Evolutionary conservation across 176 grass and related monocot genomes (phyloP).

Genomic region (Cenchrus purpureus): DNA sequence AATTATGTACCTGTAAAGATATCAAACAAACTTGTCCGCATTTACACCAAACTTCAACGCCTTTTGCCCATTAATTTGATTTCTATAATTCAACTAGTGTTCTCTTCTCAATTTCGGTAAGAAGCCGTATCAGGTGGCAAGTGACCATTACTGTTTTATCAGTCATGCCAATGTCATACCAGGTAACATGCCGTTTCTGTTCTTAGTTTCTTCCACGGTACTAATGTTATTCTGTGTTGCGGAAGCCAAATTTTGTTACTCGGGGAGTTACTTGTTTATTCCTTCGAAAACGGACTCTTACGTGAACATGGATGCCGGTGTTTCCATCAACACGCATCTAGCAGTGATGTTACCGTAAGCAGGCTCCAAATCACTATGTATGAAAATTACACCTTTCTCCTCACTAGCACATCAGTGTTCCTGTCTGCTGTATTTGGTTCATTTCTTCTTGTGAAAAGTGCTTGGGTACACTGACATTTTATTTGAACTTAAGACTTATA

Average conservation of each 20-base stretch:
- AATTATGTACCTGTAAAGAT: background rate
- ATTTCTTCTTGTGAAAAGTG: background rate
- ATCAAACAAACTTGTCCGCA: background rate
- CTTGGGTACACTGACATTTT: background rate
- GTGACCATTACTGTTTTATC: constrained; percentile 33
- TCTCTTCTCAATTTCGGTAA: constrained; percentile 37
- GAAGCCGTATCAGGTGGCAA: constrained; percentile 47
- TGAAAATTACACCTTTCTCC: constrained; percentile 42
- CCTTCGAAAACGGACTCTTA: constrained; percentile 58
- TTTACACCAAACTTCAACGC: constrained; percentile 1
- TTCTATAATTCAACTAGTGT: constrained; percentile 3
- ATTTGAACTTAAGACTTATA: constrained; percentile 7
- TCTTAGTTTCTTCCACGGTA: constrained; percentile 26
- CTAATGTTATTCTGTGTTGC: constrained; percentile 57
- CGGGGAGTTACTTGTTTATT: constrained; percentile 40
- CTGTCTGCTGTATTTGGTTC: constrained; percentile 29
- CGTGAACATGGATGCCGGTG: constrained; percentile 61
- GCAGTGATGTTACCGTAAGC: constrained; percentile 55
- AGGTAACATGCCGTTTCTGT: constrained; percentile 49
- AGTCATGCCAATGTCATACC: constrained; percentile 27
- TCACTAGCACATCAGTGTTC: constrained; percentile 30
- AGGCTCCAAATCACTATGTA: constrained; percentile 57
- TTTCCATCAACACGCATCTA: constrained; percentile 55
- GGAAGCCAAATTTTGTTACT: constrained; percentile 47
- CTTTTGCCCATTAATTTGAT: constrained; percentile 39